Base-by-base conservation (phyloP, 2,329 filamentous ascomycete species). In the Sclerotinia nivalis region DNA sequence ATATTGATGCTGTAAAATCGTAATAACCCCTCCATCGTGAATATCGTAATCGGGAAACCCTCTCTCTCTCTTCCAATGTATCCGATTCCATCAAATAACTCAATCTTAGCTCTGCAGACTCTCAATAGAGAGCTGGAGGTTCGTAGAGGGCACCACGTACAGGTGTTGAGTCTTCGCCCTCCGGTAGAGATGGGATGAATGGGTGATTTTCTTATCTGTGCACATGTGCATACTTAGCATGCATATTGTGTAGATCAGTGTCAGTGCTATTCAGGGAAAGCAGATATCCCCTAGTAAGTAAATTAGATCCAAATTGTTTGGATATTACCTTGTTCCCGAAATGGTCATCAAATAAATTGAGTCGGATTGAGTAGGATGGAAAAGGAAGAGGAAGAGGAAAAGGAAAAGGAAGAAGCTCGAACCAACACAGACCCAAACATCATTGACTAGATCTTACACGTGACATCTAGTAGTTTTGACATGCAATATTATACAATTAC, bases 201-300 rank as follows among this genome's bases (percentile, higher is more conserved):
- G 37, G 12, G 37, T 62, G 45, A 25, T 50, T 62, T 62, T 28
- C 28, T 40, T 43, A 62, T 62, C 28, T 62, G 60, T 62, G 56
- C 37, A 59, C 20, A 15, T 28, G 40, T 61, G 40, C 59, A 61
- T 62, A 40, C 37, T 43, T 15, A 43, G 40, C 40, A 50, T 64
- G 45, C 45, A 50, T 50, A 37, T 64, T 8, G 31, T 50, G 60
- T 64, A 64, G 45, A 37, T 64, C 45, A 64, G 31, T 50, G 45
- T 34, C 31, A 40, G 15, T 50, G 60, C 60, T 50, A 28, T 64
- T 31, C 34, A 50, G 37, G 60, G 60, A 34, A 43, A 37, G 45
- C 45, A 49, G 45, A 47, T 47, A 37, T 13, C 40, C 12, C 40
- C 58, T 61, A 47, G 25, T 15, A 31, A 61, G 58, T 61, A 43